Evolutionary conservation across 371 early-diverging fungal genomes (phyloP).

Genomic region (Mucor racemosus): DNA sequence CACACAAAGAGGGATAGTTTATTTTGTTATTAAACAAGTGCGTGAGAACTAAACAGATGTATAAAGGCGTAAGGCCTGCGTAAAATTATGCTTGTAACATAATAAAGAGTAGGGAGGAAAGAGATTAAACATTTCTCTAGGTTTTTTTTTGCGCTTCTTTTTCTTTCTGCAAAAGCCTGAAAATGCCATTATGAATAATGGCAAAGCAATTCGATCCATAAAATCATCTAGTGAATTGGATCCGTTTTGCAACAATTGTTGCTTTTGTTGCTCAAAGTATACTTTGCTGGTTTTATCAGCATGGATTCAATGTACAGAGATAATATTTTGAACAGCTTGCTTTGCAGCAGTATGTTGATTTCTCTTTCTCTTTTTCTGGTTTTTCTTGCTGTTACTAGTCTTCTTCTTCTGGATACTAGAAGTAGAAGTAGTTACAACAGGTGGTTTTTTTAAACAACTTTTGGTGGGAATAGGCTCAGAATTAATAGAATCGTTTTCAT

Average conservation of each 20-base stretch:
- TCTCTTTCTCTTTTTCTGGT: slow-evolving; percentile 36
- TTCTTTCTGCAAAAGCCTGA: slow-evolving; percentile 13
- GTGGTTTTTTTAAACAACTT: slow-evolving; percentile 33
- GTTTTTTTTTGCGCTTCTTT: slow-evolving; percentile 22
- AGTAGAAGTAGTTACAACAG: background rate
- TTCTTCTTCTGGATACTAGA: slow-evolving; percentile 1
- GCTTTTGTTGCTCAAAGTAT: background rate
- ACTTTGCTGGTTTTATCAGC: background rate
- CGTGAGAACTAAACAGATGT: background rate
- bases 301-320: slow-evolving; percentile 31
- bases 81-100: background rate
- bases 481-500: slow-evolving; percentile 12
- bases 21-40: slow-evolving; percentile 9
- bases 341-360: slow-evolving; percentile 8
- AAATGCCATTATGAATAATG: background rate
- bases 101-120: slow-evolving; percentile 12
- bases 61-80: background rate
- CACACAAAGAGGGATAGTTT: background rate
- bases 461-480: slow-evolving; percentile 6
- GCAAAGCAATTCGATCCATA: slow-evolving; percentile 3
- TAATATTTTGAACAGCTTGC: slow-evolving; percentile 3
- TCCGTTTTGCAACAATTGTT: background rate
- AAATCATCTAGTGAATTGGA: background rate
- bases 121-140: background rate
- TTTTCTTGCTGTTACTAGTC: slow-evolving; percentile 8